A percentile compares a stretch with the other conserved stretches of the same genome.
Evolutionary conservation across 2,329 filamentous ascomycete species (phyloP).

Genomic region (Aspergillus hiratsukae): DNA sequence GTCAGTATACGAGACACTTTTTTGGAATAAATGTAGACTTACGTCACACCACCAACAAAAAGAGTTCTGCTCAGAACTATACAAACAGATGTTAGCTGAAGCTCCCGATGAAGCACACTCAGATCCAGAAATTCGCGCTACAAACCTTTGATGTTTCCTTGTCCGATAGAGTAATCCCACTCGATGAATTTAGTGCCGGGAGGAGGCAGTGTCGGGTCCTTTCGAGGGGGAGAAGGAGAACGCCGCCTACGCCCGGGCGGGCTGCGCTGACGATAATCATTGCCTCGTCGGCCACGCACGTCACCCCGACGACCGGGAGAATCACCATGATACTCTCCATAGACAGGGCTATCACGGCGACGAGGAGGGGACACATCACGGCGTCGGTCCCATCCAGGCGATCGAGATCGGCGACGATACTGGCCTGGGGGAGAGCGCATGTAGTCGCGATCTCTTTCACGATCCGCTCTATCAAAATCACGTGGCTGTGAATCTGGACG

Average conservation of each 20-base stretch:
- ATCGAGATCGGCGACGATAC: slow-evolving; percentile 70
- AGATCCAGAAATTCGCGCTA: background rate
- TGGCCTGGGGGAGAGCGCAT: slow-evolving; percentile 59
- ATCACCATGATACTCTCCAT: slow-evolving; percentile 68
- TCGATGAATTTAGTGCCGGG: slow-evolving; percentile 70
- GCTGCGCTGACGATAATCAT: slow-evolving; percentile 82
- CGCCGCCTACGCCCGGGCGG: slow-evolving; percentile 65
- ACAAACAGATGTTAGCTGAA: slow-evolving; percentile 16
- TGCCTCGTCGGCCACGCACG: slow-evolving; percentile 48
- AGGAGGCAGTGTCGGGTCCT: slow-evolving; percentile 40
- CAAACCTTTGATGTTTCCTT: slow-evolving; percentile 70
- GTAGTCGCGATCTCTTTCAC: slow-evolving; percentile 58
- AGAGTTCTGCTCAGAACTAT: slow-evolving; percentile 84
- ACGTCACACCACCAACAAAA: slow-evolving; percentile 93
- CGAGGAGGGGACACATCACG: slow-evolving; percentile 59
- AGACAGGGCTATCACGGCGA: slow-evolving; percentile 64
- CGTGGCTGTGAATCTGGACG: slow-evolving; percentile 40
- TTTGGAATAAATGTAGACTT: slow-evolving; percentile 41
- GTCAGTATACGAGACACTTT: slow-evolving; percentile 12
- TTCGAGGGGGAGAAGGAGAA: slow-evolving; percentile 55
- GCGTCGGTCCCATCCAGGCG: slow-evolving; percentile 70
- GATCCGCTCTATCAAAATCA: slow-evolving; percentile 50
- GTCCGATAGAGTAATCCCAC: slow-evolving; percentile 68
- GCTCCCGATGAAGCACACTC: background rate
- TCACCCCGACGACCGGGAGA: slow-evolving; percentile 59